Conservation (phyloP, 306 rosid genomes). For the Rubus parviflorus region DNA sequence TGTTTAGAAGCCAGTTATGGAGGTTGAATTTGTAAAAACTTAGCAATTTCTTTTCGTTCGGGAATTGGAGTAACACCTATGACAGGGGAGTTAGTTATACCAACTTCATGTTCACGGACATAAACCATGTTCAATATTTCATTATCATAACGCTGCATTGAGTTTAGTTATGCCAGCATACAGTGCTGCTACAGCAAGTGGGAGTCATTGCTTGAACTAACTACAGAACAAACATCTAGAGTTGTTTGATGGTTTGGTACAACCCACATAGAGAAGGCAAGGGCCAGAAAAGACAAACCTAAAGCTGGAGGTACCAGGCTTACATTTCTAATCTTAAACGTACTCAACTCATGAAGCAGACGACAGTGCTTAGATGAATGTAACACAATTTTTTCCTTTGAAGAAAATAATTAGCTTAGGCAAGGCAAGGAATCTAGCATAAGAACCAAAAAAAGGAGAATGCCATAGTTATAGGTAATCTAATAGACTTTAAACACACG, state of each 20-base stretch:
- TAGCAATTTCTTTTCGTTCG: neutral
- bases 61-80: neutral
- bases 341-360: neutral
- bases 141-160: neutral
- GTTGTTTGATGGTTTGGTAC: neutral
- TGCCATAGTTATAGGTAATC: neutral
- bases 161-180: neutral
- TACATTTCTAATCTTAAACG: neutral
- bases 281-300: neutral
- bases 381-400: neutral
- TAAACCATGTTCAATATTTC: slow-evolving; percentile 6
- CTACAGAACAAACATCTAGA: neutral
- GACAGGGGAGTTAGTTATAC: neutral
- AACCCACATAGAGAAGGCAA: neutral
- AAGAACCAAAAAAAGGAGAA: neutral
- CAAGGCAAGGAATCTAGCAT: neutral
- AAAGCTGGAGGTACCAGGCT: neutral
- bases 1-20: neutral
- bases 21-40: neutral
- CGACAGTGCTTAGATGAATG: neutral
- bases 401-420: neutral
- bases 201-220: neutral
- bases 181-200: neutral
- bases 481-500: neutral
- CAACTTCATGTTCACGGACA: neutral